phyloP scores from a whole-genome alignment of 2,329 filamentous ascomycete genomes.

The Lachnellula hyalina region DNA sequence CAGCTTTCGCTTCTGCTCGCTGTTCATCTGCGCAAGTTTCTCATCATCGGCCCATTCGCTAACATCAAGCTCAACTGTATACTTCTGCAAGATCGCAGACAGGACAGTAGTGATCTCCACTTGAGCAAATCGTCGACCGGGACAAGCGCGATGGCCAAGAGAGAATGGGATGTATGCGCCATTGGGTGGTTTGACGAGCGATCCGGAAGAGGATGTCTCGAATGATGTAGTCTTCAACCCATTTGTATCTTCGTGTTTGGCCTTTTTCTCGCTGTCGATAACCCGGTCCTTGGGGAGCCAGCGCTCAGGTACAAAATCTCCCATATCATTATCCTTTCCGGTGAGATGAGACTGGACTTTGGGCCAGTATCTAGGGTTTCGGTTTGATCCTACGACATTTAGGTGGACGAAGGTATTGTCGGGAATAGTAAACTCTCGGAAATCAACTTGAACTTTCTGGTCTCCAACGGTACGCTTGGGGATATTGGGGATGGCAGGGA shows the following conservation, averaged over 20 bases:
- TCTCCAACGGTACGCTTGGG: slow-evolving; percentile 39
- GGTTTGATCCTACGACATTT: slow-evolving; percentile 40
- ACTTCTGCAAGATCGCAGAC: slow-evolving; percentile 22
- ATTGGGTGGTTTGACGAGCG: slow-evolving; percentile 24
- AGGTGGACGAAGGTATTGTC: slow-evolving; percentile 40
- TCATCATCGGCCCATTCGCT: slow-evolving; percentile 26
- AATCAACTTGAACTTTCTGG: slow-evolving; percentile 14
- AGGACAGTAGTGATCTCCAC: slow-evolving; percentile 33
- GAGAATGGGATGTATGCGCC: slow-evolving; percentile 32
- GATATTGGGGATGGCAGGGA: slow-evolving; percentile 49
- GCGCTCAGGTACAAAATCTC: slow-evolving; percentile 49
- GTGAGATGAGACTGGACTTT: neutral
- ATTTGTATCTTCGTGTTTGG: slow-evolving; percentile 1
- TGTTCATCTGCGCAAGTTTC: slow-evolving; percentile 20
- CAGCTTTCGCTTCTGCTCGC: slow-evolving; percentile 15
- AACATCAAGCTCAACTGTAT: slow-evolving; percentile 28
- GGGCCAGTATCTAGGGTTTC: slow-evolving; percentile 53
- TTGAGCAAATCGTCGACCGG: slow-evolving; percentile 33
- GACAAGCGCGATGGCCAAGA: slow-evolving; percentile 35
- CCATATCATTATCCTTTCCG: slow-evolving; percentile 8
- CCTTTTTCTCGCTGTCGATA: neutral
- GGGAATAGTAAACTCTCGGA: slow-evolving; percentile 10
- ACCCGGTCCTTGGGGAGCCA: slow-evolving; percentile 38
- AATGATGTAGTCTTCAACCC: slow-evolving; percentile 7
- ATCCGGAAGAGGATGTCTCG: slow-evolving; percentile 8